Evolutionary conservation across 2,329 filamentous ascomycete species (phyloP).

Genomic region (Knoxdaviesia proteae): DNA sequence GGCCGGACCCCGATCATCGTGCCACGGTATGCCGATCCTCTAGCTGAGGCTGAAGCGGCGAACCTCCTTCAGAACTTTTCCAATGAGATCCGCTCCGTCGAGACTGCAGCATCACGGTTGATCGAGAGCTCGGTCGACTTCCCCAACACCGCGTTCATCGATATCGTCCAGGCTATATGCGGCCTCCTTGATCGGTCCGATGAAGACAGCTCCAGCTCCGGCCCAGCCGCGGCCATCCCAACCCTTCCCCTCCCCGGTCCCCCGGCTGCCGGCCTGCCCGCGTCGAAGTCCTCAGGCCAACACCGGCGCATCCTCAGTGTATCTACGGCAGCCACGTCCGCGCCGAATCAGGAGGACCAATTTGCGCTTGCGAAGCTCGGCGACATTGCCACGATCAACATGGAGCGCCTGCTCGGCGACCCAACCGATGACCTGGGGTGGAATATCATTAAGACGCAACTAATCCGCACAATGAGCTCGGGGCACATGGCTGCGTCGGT

Average conservation of each 20-base stretch:
- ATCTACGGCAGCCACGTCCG: slow-evolving; percentile 20
- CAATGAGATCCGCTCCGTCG: slow-evolving; percentile 68
- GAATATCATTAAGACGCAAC: slow-evolving; percentile 38
- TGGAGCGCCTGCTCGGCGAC: slow-evolving; percentile 50
- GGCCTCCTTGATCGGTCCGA: slow-evolving; percentile 33
- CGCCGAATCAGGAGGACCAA: slow-evolving; percentile 38
- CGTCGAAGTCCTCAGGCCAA: slow-evolving; percentile 15
- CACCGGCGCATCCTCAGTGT: slow-evolving; percentile 26
- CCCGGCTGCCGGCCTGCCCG: slow-evolving; percentile 11
- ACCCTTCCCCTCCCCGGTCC: slow-evolving; percentile 1
- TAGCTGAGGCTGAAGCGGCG: slow-evolving; percentile 27
- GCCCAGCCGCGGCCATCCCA: background rate
- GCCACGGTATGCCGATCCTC: slow-evolving; percentile 21
- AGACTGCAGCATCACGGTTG: slow-evolving; percentile 66
- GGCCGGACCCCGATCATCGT: slow-evolving; percentile 28
- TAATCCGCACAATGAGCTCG: slow-evolving; percentile 29
- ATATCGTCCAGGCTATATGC: slow-evolving; percentile 58
- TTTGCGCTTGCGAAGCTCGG: slow-evolving; percentile 55
- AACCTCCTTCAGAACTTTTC: slow-evolving; percentile 45
- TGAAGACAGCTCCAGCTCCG: slow-evolving; percentile 3
- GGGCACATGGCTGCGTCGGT: slow-evolving; percentile 27
- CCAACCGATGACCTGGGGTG: slow-evolving; percentile 54
- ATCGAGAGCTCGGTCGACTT: slow-evolving; percentile 88
- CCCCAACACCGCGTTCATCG: slow-evolving; percentile 59
- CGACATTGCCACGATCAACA: slow-evolving; percentile 53